Evolutionary conservation across 2,329 filamentous ascomycete species (phyloP).

Genomic region (Aspergillus neoniger): DNA sequence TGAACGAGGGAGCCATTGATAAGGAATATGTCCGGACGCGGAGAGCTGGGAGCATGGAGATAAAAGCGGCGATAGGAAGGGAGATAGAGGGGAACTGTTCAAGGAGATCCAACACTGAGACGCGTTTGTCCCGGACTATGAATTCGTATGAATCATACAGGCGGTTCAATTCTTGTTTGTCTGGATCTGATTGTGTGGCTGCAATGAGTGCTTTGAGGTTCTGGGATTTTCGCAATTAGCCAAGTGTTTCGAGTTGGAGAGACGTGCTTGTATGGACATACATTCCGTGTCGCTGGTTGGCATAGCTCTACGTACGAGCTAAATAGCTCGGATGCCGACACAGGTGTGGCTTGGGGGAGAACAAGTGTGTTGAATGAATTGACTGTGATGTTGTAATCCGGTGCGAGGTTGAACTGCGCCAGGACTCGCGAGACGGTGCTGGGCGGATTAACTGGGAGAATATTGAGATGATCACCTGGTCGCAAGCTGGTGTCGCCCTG

Average conservation of each 20-base stretch:
- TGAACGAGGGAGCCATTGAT: slow-evolving; percentile 68
- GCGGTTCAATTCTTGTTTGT: too few species aligned
- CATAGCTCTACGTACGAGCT: slow-evolving; percentile 71
- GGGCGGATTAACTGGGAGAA: slow-evolving; percentile 70
- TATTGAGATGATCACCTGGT: slow-evolving; percentile 75
- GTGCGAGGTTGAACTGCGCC: slow-evolving; percentile 63
- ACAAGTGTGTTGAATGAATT: slow-evolving; percentile 26
- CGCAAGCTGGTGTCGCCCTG: slow-evolving; percentile 67
- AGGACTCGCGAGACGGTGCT: slow-evolving; percentile 64
- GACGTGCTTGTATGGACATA: too few species aligned
- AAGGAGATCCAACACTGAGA: slow-evolving; percentile 62
- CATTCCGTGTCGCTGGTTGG: slow-evolving; percentile 56
- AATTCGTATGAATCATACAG: background rate
- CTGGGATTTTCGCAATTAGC: too few species aligned
- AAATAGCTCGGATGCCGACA: slow-evolving; percentile 65
- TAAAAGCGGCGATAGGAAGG: slow-evolving; percentile 67
- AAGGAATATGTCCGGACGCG: slow-evolving; percentile 76
- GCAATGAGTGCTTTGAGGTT: too few species aligned
- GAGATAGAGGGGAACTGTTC: slow-evolving; percentile 62
- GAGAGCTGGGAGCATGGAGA: slow-evolving; percentile 74
- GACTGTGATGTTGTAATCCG: slow-evolving; percentile 67
- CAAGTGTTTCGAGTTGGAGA: too few species aligned
- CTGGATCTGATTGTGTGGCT: too few species aligned
- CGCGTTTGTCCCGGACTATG: background rate
- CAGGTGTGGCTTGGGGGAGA: slow-evolving; percentile 57